Evolutionary conservation across 495 filamentous ascomycete genomes (phyloP), one percentile per base, ranked within the genome.

Genomic region (Talaromyces proteolyticus): DNA sequence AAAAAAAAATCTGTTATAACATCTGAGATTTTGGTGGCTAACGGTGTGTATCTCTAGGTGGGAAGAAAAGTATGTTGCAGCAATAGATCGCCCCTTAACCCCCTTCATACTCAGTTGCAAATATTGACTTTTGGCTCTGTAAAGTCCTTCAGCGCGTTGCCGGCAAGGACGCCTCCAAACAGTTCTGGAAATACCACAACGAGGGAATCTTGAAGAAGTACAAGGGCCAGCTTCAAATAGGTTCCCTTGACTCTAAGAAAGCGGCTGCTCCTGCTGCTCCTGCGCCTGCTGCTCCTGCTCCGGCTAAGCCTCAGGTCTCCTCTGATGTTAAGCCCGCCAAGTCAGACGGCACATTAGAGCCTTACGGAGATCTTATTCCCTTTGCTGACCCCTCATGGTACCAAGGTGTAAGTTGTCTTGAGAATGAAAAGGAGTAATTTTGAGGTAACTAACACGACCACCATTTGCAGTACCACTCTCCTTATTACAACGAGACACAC

Each of bases 111-210:
- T n/a, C n/a, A 12, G 1, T 40, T 49, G 37, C 50, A 12, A 16
- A 42, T 57, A 59, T 49, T 69, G 41, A 68, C 61, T 46, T 16
- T 41, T 17, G 11, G 21, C 38, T 12, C 18, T 17, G 2, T 41
- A 29, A 57, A 87, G 83, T 99, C 66, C 83, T 99, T 48, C 84
- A 89, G 58, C 76, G 92, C 51, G 91, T 97, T 14, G 93, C 84
- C 41, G 93, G 93, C 57, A 99, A 97, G 66, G 94, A 99, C 57
- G 93, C 93, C 16, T 91, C 88, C 21, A 92, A 94, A 68, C 94
- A 95, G 64, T 99, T 99, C 75, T 99, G 93, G 93, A 99, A 97
- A 70, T 97, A 98, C 67, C 93, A 98, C 77, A 98, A 96, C 59
- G 82, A 86, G 57, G 80, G 86, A 47, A 89, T 97, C 55, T 77